phyloP scores from a whole-genome alignment of 768 basidiomycete genomes.

The Pulveroboletus sp. region DNA sequence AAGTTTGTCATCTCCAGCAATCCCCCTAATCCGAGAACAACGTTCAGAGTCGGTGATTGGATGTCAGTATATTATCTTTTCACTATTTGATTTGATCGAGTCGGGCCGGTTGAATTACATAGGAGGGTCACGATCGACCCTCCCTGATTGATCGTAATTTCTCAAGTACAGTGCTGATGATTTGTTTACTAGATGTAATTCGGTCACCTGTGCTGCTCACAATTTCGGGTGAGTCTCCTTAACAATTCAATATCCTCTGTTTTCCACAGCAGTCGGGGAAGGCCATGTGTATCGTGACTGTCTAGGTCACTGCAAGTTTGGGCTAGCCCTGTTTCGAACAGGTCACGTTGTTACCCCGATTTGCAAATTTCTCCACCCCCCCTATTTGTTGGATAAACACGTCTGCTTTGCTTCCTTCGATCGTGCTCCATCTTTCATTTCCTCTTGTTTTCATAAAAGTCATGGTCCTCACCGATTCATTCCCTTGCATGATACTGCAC shows the following conservation, averaged over 20 bases:
- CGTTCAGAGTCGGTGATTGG: conserved; percentile 70
- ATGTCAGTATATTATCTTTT: conserved; percentile 53
- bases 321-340: conserved; percentile 11
- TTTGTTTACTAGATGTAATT: conserved; percentile 50
- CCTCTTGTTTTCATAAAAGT: conserved; percentile 13
- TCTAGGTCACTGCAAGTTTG: background rate
- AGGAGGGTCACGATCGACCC: conserved; percentile 17
- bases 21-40: conserved; percentile 65
- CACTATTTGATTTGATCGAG: conserved; percentile 18
- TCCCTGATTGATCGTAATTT: conserved; percentile 8
- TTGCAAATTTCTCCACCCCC: conserved; percentile 22
- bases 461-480: conserved; percentile 45
- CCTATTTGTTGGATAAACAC: conserved; percentile 25
- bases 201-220: conserved; percentile 69
- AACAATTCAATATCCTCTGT: conserved; percentile 11
- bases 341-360: conserved; percentile 19
- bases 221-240: conserved; percentile 72
- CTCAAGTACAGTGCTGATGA: conserved; percentile 5
- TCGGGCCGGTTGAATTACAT: conserved; percentile 10
- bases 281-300: conserved; percentile 1
- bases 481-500: conserved; percentile 47
- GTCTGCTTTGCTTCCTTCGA: conserved; percentile 8
- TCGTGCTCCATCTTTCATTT: background rate
- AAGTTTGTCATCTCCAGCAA: conserved; percentile 63
- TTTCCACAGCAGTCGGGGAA: conserved; percentile 1